Evolutionary conservation across 2,329 filamentous ascomycete genomes (phyloP).

Genomic region (Coleophoma crateriformis): DNA sequence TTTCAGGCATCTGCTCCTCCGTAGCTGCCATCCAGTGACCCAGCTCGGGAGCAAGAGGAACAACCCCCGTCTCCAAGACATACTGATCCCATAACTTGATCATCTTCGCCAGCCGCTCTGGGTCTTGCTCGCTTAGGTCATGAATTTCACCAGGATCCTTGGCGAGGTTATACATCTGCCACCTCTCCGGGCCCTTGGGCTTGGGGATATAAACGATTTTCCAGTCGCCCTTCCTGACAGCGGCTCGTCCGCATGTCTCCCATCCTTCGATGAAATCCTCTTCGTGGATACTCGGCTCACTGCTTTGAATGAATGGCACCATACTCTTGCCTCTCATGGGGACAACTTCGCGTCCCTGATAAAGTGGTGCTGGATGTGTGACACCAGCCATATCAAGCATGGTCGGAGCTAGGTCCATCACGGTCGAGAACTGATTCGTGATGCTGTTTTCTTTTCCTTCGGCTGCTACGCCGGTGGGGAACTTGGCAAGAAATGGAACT

Average conservation of each 20-base stretch:
- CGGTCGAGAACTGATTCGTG: constrained; percentile 27
- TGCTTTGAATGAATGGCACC: constrained; percentile 33
- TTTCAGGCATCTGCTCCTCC: constrained; percentile 60
- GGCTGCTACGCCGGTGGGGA: constrained; percentile 17
- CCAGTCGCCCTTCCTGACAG: constrained; percentile 49
- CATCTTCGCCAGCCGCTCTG: constrained; percentile 39
- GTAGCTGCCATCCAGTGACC: constrained; percentile 53
- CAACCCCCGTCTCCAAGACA: constrained; percentile 51
- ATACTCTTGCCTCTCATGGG: constrained; percentile 32
- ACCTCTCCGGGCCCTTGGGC: constrained; percentile 47
- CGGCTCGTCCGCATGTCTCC: constrained; percentile 45
- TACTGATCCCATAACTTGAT: constrained; percentile 52
- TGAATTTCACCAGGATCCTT: constrained; percentile 45
- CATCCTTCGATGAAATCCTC: constrained; percentile 48
- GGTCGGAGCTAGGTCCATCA: constrained; percentile 32
- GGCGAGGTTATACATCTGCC: constrained; percentile 50
- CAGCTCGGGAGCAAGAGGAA: constrained; percentile 52
- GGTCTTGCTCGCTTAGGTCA: constrained; percentile 34
- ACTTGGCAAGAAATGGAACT: constrained; percentile 29
- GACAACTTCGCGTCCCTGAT: constrained; percentile 24
- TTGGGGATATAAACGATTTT: constrained; percentile 53
- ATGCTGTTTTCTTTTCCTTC: constrained; percentile 24
- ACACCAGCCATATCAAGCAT: constrained; percentile 29
- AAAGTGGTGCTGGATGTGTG: constrained; percentile 23
- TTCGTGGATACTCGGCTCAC: constrained; percentile 36